Evolutionary conservation across 1,284 basidiomycete genomes (phyloP).

Genomic region (Cutaneotrichosporon dermatis): DNA sequence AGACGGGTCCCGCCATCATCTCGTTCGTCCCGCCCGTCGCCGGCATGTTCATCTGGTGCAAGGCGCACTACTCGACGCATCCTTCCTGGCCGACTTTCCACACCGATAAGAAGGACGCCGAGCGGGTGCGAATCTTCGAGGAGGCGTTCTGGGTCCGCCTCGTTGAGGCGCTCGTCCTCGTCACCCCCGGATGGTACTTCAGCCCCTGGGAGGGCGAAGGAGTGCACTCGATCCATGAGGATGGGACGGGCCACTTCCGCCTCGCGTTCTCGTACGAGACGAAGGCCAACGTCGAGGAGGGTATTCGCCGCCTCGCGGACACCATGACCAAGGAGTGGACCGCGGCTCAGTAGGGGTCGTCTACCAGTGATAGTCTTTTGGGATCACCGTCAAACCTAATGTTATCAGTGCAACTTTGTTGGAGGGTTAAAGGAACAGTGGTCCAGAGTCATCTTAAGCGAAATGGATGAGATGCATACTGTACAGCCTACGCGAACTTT

Average conservation of each 20-base stretch:
- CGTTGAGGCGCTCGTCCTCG: conserved; percentile 19
- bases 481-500: not conserved
- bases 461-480: not conserved
- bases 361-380: not conserved
- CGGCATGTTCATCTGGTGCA: conserved; percentile 42
- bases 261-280: conserved; percentile 25
- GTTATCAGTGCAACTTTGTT: no score
- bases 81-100: conserved; percentile 14
- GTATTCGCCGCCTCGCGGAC: conserved; percentile 19
- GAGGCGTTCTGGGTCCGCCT: conserved; percentile 20
- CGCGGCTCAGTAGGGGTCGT: not conserved
- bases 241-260: conserved; percentile 25
- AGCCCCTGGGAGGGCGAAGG: conserved; percentile 22
- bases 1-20: conserved; percentile 47
- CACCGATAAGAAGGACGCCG: not conserved
- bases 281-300: conserved; percentile 22
- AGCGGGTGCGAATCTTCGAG: conserved; percentile 22
- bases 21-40: conserved; percentile 60
- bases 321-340: conserved; percentile 20
- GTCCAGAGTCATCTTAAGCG: no score
- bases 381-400: not conserved
- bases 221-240: conserved; percentile 11
- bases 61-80: conserved; percentile 24
- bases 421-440: no score
- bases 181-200: conserved; percentile 31